Evolutionary conservation across 2,329 filamentous ascomycete genomes (phyloP), one percentile per base, ranked within the genome.

Genomic region (Didymella lethalis): DNA sequence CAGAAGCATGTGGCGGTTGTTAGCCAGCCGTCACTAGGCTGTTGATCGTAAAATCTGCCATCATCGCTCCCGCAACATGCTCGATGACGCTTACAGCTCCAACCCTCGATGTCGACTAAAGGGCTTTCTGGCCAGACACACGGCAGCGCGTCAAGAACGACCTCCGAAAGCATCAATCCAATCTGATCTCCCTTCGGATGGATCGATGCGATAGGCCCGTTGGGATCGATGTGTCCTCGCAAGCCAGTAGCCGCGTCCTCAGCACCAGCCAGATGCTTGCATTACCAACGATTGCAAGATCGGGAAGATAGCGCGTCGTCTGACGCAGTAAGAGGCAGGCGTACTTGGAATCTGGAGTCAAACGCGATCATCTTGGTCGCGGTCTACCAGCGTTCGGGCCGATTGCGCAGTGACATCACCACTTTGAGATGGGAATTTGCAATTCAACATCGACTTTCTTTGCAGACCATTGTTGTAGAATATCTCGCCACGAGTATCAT

Each of bases 31-130:
- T 40, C 25, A 23, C 20, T 48, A 38, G 14, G 32, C 43, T 26
- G 26, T 40, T 31, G 45, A 54, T 59, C 49, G 40, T 61, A 36
- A 16, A 50, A 50, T 45, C 41, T 59, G 60, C 57, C 61, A 64
- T 60, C 59, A 63, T 59, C 47, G 51, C 28, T 47, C 41, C 31
- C 46, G 14, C 36, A 46, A 41, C 11, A 36, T 34, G 44, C 54
- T 59, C 58, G 59, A 69, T 69, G 65, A 69, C 65, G 66, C 57
- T 61, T 64, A 61, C 48, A 63, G 62, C 51, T 48, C 20, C 32
- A 51, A 14, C n/a, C 28, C 18, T 18, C 32, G 31, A n/a, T 25
- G 23, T 57, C 34, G 25, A 49, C 52, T 56, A 56, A 34, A 14
- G 25, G 48, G 34, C 34, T 45, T 45, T 58, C 50, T 45, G 57